phyloP scores from a whole-genome alignment of 768 basidiomycete species.

The Lactifluus subvellereus region DNA sequence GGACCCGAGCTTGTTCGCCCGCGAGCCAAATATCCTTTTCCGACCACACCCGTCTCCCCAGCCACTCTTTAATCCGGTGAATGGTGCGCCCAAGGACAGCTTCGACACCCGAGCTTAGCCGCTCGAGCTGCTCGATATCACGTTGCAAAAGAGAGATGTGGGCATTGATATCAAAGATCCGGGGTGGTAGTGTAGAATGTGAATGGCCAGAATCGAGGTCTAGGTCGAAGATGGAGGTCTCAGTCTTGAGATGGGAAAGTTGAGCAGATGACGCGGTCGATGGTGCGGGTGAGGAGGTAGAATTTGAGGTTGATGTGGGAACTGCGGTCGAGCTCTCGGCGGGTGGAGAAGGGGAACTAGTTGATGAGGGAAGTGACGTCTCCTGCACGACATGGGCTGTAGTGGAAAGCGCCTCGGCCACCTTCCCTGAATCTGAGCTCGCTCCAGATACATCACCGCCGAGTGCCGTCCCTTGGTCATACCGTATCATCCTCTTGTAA shows the following conservation, averaged over 20 bases:
- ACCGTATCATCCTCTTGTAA: conserved; percentile 26
- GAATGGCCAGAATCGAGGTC: conserved; percentile 30
- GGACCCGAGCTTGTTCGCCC: conserved; percentile 29
- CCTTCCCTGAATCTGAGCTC: not conserved
- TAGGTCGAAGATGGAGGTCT: conserved; percentile 30
- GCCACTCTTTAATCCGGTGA: conserved; percentile 63
- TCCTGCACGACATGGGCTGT: not conserved
- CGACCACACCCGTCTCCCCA: conserved; percentile 74
- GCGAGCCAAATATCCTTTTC: conserved; percentile 51
- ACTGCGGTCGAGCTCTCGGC: not conserved
- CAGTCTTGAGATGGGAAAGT: not conserved
- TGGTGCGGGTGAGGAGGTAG: not conserved
- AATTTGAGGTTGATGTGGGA: not conserved
- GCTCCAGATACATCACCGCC: not conserved
- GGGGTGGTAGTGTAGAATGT: conserved; percentile 28
- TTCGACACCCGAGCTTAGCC: conserved; percentile 39
- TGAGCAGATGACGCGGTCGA: not conserved
- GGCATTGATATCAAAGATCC: conserved; percentile 45
- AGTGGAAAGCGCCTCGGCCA: not conserved
- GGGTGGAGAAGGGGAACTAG: not conserved
- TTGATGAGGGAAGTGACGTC: not conserved
- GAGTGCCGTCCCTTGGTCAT: not conserved
- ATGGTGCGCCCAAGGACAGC: conserved; percentile 45
- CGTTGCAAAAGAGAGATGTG: conserved; percentile 54
- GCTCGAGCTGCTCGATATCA: conserved; percentile 46